Conservation (phyloP, 2,329 filamentous ascomycete genomes). For the Cryphonectria carpinicola region DNA sequence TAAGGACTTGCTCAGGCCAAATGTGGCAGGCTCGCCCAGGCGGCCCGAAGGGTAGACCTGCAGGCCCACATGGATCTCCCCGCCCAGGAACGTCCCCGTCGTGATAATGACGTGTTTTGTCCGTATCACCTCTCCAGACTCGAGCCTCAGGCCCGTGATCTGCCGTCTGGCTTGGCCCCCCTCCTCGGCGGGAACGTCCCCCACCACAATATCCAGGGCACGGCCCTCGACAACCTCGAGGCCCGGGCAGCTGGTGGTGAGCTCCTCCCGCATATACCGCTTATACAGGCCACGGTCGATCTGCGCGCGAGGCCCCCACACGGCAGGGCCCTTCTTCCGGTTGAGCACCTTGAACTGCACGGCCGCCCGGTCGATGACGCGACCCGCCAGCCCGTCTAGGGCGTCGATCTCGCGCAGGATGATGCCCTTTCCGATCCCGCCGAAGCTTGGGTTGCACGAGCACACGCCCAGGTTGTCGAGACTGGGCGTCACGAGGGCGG, state of each 20-base stretch:
- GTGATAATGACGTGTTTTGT: slow-evolving; percentile 89
- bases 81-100: slow-evolving; percentile 92
- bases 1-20: slow-evolving; percentile 88
- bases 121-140: slow-evolving; percentile 82
- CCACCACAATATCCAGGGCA: slow-evolving; percentile 87
- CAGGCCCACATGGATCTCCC: slow-evolving; percentile 94
- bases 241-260: slow-evolving; percentile 73
- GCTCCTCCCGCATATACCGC: slow-evolving; percentile 86
- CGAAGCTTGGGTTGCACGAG: slow-evolving; percentile 96
- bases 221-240: slow-evolving; percentile 82
- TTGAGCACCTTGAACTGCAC: slow-evolving; percentile 95
- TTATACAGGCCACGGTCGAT: slow-evolving; percentile 92
- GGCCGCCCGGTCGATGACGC: slow-evolving; percentile 90
- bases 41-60: slow-evolving; percentile 84
- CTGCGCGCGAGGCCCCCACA: slow-evolving; percentile 96
- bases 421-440: slow-evolving; percentile 97
- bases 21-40: slow-evolving; percentile 92
- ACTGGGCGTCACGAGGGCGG: slow-evolving; percentile 86
- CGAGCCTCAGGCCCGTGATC: slow-evolving; percentile 83
- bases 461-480: slow-evolving; percentile 89
- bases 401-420: slow-evolving; percentile 96
- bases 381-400: slow-evolving; percentile 84
- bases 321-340: slow-evolving; percentile 85
- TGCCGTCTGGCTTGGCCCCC: slow-evolving; percentile 60
- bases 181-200: slow-evolving; percentile 58